These are phyloP conservation scores for Dryas integrifolia DNA, from an alignment of 331 rosid genomes.

Conservation along the genomic window DNA sequence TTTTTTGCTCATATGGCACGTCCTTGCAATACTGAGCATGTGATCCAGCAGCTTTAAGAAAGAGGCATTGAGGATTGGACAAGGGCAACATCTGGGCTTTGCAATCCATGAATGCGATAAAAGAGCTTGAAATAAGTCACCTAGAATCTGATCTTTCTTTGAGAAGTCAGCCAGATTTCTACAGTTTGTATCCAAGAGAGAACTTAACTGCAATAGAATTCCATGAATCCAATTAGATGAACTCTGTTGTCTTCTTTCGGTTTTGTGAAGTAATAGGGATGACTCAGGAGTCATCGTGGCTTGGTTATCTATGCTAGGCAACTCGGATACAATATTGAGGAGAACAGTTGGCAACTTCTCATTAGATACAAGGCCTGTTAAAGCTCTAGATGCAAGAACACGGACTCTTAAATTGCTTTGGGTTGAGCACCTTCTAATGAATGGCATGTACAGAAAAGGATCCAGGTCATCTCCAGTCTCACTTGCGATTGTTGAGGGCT, in stretches of 20 bases:
- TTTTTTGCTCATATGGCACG: constrained; percentile 39
- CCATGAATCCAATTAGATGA: constrained; percentile 83
- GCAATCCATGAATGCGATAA: constrained; percentile 60
- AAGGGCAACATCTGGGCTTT: constrained; percentile 53
- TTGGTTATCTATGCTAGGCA: constrained; percentile 52
- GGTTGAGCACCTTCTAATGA: constrained; percentile 80
- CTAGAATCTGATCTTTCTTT: constrained; percentile 70
- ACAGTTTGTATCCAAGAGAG: constrained; percentile 75
- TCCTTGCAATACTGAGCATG: constrained; percentile 73
- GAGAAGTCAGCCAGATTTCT: constrained; percentile 68
- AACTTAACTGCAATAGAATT: constrained; percentile 70
- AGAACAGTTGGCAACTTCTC: constrained; percentile 73
- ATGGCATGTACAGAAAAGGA: constrained; percentile 84
- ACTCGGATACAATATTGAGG: constrained; percentile 65
- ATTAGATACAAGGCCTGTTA: constrained; percentile 77
- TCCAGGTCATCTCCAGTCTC: constrained; percentile 84
- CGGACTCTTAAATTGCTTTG: constrained; percentile 88
- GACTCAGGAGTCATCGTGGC: constrained; percentile 21
- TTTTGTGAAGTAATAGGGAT: constrained; percentile 22
- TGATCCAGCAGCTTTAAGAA: constrained; percentile 67
- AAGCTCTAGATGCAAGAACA: constrained; percentile 91
- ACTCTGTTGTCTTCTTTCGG: constrained; percentile 25
- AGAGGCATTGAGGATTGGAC: constrained; percentile 74
- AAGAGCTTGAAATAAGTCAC: constrained; percentile 61
- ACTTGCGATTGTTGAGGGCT: constrained; percentile 86